These are phyloP conservation scores for Citrus maxima DNA, from an alignment of 345 rosid species.

Conservation along the genomic window DNA sequence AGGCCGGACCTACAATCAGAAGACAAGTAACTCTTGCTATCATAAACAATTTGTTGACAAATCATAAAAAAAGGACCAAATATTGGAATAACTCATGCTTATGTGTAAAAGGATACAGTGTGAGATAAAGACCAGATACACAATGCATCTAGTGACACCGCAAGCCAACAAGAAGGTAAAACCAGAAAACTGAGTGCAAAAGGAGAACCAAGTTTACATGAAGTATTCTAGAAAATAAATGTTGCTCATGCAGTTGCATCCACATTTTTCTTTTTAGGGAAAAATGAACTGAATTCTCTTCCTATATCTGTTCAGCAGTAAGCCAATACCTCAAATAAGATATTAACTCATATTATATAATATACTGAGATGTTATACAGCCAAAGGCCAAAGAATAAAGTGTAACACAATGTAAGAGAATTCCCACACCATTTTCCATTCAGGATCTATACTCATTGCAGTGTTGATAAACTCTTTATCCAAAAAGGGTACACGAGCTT, in stretches of 20 bases:
- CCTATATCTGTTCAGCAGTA: background rate
- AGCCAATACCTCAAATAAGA: background rate
- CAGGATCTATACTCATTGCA: constrained; percentile 82
- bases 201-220: background rate
- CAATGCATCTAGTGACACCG: background rate
- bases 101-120: background rate
- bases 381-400: background rate
- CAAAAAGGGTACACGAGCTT: constrained; percentile 88
- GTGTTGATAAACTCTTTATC: constrained; percentile 64
- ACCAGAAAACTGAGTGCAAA: no score
- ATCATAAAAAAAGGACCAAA: background rate
- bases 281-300: background rate
- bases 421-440: constrained; percentile 73
- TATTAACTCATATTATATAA: background rate
- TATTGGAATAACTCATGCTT: no score
- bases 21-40: background rate
- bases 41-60: background rate
- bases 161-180: background rate
- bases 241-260: background rate
- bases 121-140: background rate
- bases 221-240: background rate
- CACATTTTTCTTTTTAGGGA: background rate
- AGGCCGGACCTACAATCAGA: constrained; percentile 51
- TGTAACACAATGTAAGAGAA: background rate
- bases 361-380: background rate